These are phyloP conservation scores for Madurella mycetomatis DNA, from an alignment of 2,329 filamentous ascomycete species.

Conservation along the genomic window DNA sequence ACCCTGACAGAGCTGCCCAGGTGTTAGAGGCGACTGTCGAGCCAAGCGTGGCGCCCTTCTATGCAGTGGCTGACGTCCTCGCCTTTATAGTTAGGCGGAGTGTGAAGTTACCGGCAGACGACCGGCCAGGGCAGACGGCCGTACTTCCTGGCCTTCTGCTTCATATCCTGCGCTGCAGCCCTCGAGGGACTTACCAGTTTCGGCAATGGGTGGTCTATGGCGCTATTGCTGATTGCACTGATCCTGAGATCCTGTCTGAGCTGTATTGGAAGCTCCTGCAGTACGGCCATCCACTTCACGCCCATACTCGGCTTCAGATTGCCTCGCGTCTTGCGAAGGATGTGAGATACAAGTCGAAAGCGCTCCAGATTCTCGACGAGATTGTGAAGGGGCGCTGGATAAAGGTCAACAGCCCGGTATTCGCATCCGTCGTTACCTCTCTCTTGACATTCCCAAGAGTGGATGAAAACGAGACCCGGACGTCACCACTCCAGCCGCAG, in stretches of 20 bases:
- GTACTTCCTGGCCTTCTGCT: slow-evolving; percentile 15
- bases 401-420: slow-evolving; percentile 43
- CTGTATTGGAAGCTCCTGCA: slow-evolving; percentile 35
- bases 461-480: slow-evolving; percentile 31
- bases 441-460: slow-evolving; percentile 45
- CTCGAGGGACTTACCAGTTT: slow-evolving; percentile 28
- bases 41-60: slow-evolving; percentile 9
- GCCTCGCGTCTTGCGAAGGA: slow-evolving; percentile 42
- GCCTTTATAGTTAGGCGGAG: slow-evolving; percentile 14
- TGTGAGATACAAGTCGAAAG: slow-evolving; percentile 35
- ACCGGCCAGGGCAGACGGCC: background rate
- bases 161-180: slow-evolving; percentile 17
- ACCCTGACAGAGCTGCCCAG: slow-evolving; percentile 17
- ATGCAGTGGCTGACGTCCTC: slow-evolving; percentile 22
- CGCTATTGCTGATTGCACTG: slow-evolving; percentile 10
- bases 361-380: slow-evolving; percentile 42
- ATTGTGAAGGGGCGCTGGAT: slow-evolving; percentile 33
- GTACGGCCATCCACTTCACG: slow-evolving; percentile 32
- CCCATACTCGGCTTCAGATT: slow-evolving; percentile 45
- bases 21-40: slow-evolving; percentile 24
- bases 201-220: slow-evolving; percentile 35
- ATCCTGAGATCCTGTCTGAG: slow-evolving; percentile 25
- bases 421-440: slow-evolving; percentile 54
- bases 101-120: background rate
- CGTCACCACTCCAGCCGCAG: slow-evolving; percentile 38